Conservation (phyloP, 108 stramenopile species). For the Asterionellopsis glacialis region DNA sequence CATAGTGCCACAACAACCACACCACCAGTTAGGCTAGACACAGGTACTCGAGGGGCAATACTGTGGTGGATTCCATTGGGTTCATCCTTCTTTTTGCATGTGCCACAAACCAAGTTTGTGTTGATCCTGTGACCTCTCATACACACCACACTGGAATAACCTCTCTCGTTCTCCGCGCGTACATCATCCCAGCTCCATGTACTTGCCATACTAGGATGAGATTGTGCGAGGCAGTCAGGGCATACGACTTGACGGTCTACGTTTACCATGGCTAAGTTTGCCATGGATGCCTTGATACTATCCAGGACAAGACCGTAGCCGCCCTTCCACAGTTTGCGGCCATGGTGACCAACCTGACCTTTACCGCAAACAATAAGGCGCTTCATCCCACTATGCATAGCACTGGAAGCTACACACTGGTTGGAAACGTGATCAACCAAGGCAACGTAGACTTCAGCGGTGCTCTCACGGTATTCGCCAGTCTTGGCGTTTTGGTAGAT, state of each 20-base stretch:
- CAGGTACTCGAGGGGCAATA: slow-evolving; percentile 22
- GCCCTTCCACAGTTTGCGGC: slow-evolving; percentile 66
- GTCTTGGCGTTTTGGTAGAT: slow-evolving; percentile 37
- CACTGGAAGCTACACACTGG: slow-evolving; percentile 62
- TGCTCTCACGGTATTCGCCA: slow-evolving; percentile 46
- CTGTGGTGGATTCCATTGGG: slow-evolving; percentile 13
- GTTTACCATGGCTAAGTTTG: slow-evolving; percentile 32
- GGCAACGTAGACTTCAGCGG: slow-evolving; percentile 63
- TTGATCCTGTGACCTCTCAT: slow-evolving; percentile 44
- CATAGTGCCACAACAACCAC: slow-evolving; percentile 75
- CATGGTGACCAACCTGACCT: slow-evolving; percentile 62
- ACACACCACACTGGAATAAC: slow-evolving; percentile 35
- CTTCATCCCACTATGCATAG: slow-evolving; percentile 65
- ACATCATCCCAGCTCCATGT: slow-evolving; percentile 50
- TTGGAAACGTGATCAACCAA: slow-evolving; percentile 56
- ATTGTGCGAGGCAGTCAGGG: slow-evolving; percentile 64
- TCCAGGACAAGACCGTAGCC: slow-evolving; percentile 61
- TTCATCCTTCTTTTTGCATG: slow-evolving; percentile 6
- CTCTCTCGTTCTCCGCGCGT: slow-evolving; percentile 33
- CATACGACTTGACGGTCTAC: slow-evolving; percentile 67
- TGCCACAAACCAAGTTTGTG: slow-evolving; percentile 35
- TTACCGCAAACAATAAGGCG: slow-evolving; percentile 68
- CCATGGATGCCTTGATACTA: slow-evolving; percentile 41
- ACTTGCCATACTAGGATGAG: slow-evolving; percentile 40
- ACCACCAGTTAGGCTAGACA: slow-evolving; percentile 43